Base-by-base conservation (phyloP, 257 asterid species). In the Solanum neorickii region DNA sequence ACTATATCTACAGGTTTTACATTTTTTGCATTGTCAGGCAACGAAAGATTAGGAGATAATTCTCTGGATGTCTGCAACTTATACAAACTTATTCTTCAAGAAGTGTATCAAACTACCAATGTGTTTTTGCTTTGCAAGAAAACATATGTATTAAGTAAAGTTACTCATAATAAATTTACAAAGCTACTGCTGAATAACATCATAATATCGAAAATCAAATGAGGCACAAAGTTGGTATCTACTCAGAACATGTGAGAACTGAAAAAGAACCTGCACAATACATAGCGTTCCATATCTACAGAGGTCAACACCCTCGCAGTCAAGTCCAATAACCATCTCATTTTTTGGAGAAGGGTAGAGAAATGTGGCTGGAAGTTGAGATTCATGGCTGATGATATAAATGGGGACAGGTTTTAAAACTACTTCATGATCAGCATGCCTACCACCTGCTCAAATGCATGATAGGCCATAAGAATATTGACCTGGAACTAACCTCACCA, bases 281-380 rank as follows among this genome's bases (percentile, higher is more conserved):
- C 99, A 95, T 86, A 95, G 98, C 74, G 94, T 85, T 88, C 99
- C 99, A 59, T 93, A 86, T 83, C 99, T 96, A 87, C 98, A 93
- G 65, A 97, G 99, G 91, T 95, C 96, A 87, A 92, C 98, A 91
- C 99, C 99, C 92, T 97, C 99, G 88, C 99, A 95, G 86, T 97
- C 99, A 70, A 97, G 93, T 91, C 99, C 98, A 87, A 97, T 91
- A 76, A 94, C 94, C 74, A 97, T 85, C 89, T 92, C 89, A 87
- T 47, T 93, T 86, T 93, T 95, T 74, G 85, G 84, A 47, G 97
- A 93, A 88, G 99, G 99, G 89, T 94, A 92, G 92, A 95, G 91
- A 89, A 95, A 97, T 49, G 94, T 97, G 56, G 86, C 91, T 46
- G 99, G 99, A 90, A 97, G 99, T 88, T 97, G 98, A 88, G 94